Evolutionary conservation across 371 early-diverging fungal species (phyloP).

Genomic region (Rhizopus arrhizus): DNA sequence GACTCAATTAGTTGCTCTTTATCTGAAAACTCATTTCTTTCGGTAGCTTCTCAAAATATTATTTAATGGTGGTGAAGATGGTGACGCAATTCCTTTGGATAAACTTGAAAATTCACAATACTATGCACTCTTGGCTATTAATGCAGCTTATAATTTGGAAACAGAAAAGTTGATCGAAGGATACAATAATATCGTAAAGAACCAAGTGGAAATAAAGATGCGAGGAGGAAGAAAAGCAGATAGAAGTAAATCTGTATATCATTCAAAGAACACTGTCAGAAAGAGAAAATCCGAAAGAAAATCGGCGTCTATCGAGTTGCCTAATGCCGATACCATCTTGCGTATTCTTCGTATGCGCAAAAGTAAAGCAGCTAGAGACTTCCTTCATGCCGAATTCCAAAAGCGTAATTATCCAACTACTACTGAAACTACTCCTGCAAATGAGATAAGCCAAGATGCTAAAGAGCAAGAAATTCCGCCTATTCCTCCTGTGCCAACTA

Average conservation of each 20-base stretch:
- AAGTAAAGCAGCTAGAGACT: slow-evolving; percentile 49
- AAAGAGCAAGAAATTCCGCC: slow-evolving; percentile 16
- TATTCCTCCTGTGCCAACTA: slow-evolving; percentile 15
- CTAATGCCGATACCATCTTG: slow-evolving; percentile 56
- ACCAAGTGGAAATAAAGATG: slow-evolving; percentile 41
- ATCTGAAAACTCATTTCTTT: background rate
- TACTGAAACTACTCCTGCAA: background rate
- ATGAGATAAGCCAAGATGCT: background rate
- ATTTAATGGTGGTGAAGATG: slow-evolving; percentile 87
- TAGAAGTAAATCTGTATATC: slow-evolving; percentile 48
- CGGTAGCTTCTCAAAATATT: slow-evolving; percentile 78
- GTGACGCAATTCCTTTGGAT: slow-evolving; percentile 75
- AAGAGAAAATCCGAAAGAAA: slow-evolving; percentile 30
- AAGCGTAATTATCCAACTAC: slow-evolving; percentile 38
- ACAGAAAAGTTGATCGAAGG: slow-evolving; percentile 65
- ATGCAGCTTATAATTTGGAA: slow-evolving; percentile 64
- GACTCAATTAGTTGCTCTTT: slow-evolving; percentile 18
- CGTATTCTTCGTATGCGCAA: slow-evolving; percentile 59
- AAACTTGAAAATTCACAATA: slow-evolving; percentile 81
- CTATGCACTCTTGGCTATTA: slow-evolving; percentile 63
- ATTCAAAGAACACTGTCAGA: slow-evolving; percentile 44
- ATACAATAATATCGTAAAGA: slow-evolving; percentile 54
- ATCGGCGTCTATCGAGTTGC: slow-evolving; percentile 39
- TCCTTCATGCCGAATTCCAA: slow-evolving; percentile 43
- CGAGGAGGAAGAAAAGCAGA: slow-evolving; percentile 47